Evolutionary conservation across 2,329 filamentous ascomycete genomes (phyloP), one percentile per base, ranked within the genome.

Genomic region (Biscogniauxia mediterranea): DNA sequence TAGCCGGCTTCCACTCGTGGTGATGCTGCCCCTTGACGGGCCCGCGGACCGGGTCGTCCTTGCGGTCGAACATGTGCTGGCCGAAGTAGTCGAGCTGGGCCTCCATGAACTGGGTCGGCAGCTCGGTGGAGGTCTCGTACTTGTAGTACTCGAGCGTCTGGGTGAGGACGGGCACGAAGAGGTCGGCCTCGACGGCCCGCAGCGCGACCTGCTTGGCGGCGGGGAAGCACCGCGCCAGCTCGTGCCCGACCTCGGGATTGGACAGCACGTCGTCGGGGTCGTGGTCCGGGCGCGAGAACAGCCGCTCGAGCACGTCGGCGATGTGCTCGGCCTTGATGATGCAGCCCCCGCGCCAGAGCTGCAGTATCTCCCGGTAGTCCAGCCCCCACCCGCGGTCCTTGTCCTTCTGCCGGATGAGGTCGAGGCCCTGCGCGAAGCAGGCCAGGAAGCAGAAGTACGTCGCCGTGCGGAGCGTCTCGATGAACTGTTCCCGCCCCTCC

Each of bases 51-150:
- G 78, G 79, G 54, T 87, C 83, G 1, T 79, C 80, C 65, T 82
- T 82, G 63, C 81, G 77, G 69, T 90, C 86, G 70, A 84, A 91
- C 76, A 83, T 84, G 72, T 91, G 88, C 46, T 82, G 80, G 0
- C 89, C 88, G 70, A 91, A 91, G 69, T 86, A 90, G 70, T 91
- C 88, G 71, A 91, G 76, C 76, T 91, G 82, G 0, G 88, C 88
- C 74, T 91, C 88, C 76, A 88, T 87, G 69, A 91, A 90, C 60
- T 83, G 81, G 3, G 87, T 90, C 0, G 88, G 88, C 32, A 91
- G 72, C 61, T 82, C 81, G 2, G 81, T 83, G 17, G 83, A 83
- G 1, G 80, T 83, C 26, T 80, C 80, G 57, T 88, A 88, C 74
- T 91, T 91, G 67, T 88, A 75, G 68, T 89, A 90, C 66, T 91